Percentiles rank a stretch among this genome's conserved stretches.
Evolutionary conservation across 75 land plant species (phyloP).

Genomic region (Selaginella tamariscina): DNA sequence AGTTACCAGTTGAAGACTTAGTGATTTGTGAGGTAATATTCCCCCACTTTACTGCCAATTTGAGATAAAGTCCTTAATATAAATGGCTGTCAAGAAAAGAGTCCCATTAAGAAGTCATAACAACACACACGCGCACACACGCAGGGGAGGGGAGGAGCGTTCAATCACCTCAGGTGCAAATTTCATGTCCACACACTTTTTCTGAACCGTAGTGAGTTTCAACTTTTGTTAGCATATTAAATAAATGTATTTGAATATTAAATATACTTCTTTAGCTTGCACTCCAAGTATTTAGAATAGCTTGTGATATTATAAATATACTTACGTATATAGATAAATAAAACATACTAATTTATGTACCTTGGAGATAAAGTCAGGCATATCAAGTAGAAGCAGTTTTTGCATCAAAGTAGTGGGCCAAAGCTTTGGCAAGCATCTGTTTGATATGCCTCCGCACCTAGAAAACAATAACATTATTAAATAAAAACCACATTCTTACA

Average conservation of each 20-base stretch:
- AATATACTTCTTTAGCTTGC: neutral
- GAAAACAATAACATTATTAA: neutral
- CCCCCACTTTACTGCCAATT: neutral
- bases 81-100: neutral
- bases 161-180: neutral
- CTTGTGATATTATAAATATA: too few species aligned
- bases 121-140: too few species aligned
- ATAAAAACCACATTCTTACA: neutral
- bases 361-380: constrained; percentile 62
- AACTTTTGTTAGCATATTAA: too few species aligned
- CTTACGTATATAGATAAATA: too few species aligned
- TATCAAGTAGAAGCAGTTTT: constrained; percentile 65
- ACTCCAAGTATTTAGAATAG: neutral
- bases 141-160: too few species aligned
- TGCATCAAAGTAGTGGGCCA: constrained; percentile 68
- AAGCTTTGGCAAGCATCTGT: constrained; percentile 81
- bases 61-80: neutral
- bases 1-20: neutral
- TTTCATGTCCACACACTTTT: neutral
- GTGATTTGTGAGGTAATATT: neutral
- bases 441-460: constrained; percentile 53
- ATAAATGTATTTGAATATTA: too few species aligned
- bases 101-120: too few species aligned
- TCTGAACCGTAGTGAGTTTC: too few species aligned
- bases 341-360: too few species aligned